Conservation (phyloP, 1,139 yeast species). For the Arxiozyma bovina region DNA sequence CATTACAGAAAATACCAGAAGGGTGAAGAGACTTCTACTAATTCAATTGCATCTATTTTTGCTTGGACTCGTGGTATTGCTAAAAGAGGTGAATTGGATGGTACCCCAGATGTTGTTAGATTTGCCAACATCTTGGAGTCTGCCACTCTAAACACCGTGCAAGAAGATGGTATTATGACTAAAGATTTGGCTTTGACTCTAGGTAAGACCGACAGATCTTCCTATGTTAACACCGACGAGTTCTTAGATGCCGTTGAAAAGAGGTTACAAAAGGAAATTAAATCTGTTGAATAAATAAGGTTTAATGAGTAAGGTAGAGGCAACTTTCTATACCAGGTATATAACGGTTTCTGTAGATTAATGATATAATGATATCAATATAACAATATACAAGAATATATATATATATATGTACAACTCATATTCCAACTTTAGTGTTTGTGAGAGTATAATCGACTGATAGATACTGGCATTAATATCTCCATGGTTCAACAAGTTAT, state of each 20-base stretch:
- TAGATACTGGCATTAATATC: no score
- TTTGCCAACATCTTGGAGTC: conserved; percentile 60
- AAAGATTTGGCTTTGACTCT: conserved; percentile 72
- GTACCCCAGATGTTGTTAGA: conserved; percentile 58
- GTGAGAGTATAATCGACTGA: neutral
- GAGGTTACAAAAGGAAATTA: conserved; percentile 26
- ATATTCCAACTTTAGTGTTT: neutral
- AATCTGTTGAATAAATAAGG: conserved; percentile 16
- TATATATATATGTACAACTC: neutral
- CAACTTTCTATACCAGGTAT: no score
- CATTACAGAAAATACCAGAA: conserved; percentile 78
- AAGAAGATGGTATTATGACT: conserved; percentile 68
- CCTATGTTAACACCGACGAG: conserved; percentile 68
- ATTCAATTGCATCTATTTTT: conserved; percentile 75
- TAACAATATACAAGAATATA: no score
- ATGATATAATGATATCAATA: no score
- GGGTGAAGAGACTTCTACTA: conserved; percentile 77
- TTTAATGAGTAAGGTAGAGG: no score
- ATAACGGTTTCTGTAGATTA: no score
- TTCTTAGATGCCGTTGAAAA: conserved; percentile 64
- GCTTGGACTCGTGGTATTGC: conserved; percentile 83
- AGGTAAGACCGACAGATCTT: conserved; percentile 55
- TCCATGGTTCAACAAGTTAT: no score
- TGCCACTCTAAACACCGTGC: conserved; percentile 66
- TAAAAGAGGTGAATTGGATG: conserved; percentile 71